phyloP scores from a whole-genome alignment of 148 eudicot genomes.

The Cornus kousa region DNA sequence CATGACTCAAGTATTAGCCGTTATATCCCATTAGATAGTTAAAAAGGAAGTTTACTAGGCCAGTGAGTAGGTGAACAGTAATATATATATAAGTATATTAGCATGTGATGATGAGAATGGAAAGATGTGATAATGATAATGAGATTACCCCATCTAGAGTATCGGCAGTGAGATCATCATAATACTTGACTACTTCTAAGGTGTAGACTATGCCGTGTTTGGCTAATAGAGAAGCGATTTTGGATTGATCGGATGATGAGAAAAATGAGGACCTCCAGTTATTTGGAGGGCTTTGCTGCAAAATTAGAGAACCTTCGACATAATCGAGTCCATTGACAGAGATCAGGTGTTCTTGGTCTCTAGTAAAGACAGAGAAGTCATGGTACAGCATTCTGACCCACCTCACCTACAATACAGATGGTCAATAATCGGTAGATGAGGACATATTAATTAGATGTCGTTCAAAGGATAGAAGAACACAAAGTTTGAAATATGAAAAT shows the following conservation, averaged over 20 bases:
- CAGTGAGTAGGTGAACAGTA: neutral
- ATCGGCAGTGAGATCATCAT: slow-evolving; percentile 31
- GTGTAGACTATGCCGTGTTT: slow-evolving; percentile 56
- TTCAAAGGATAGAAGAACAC: too few species aligned
- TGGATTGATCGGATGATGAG: slow-evolving; percentile 42
- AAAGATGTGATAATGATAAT: neutral
- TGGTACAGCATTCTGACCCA: slow-evolving; percentile 79
- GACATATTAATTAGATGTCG: too few species aligned
- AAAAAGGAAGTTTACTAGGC: too few species aligned
- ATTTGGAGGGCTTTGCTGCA: slow-evolving; percentile 51
- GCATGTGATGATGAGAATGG: too few species aligned
- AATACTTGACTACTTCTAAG: slow-evolving; percentile 74
- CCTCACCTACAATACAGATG: slow-evolving; percentile 49
- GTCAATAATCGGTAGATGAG: too few species aligned
- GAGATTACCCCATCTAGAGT: slow-evolving; percentile 35
- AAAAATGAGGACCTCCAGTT: slow-evolving; percentile 94
- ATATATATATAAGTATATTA: too few species aligned
- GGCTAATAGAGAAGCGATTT: slow-evolving; percentile 41
- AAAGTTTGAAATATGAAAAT: too few species aligned
- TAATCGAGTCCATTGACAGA: slow-evolving; percentile 56
- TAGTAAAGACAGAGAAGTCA: slow-evolving; percentile 61
- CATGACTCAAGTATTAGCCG: too few species aligned
- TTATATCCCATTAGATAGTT: too few species aligned
- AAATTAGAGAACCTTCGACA: slow-evolving; percentile 69
- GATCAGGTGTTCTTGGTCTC: slow-evolving; percentile 81